Percentiles rank a stretch among this genome's conserved stretches.
Evolutionary conservation across 2,329 filamentous ascomycete genomes (phyloP).

Genomic region (Pseudogymnoascus sp.): DNA sequence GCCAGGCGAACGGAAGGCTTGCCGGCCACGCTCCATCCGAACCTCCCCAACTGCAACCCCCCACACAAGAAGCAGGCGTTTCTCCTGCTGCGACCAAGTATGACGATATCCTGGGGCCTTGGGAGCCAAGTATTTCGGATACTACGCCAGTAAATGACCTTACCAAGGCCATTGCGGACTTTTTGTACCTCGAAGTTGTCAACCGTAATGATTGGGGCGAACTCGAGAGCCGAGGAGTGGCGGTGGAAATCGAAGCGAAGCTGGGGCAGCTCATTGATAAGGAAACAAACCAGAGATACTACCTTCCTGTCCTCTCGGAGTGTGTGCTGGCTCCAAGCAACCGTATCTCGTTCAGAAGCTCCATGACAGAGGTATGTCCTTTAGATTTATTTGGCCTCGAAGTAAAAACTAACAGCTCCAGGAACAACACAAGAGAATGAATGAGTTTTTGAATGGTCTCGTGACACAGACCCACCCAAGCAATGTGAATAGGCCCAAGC

Average conservation of each 20-base stretch:
- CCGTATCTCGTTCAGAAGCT: slow-evolving; percentile 69
- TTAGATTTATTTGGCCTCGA: slow-evolving; percentile 1
- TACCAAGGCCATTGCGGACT: slow-evolving; percentile 71
- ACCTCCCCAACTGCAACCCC: neutral
- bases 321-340: slow-evolving; percentile 57
- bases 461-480: slow-evolving; percentile 52
- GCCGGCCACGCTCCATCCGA: slow-evolving; percentile 15
- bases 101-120: slow-evolving; percentile 40
- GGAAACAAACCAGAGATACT: slow-evolving; percentile 61
- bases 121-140: slow-evolving; percentile 64
- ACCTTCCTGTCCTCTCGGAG: slow-evolving; percentile 62
- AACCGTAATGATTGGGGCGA: slow-evolving; percentile 58
- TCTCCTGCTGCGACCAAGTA: neutral
- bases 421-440: slow-evolving; percentile 75
- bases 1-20: slow-evolving; percentile 1
- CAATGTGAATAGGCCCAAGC: slow-evolving; percentile 31
- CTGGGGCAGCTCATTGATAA: slow-evolving; percentile 74
- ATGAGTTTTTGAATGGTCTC: slow-evolving; percentile 71
- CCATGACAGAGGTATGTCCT: slow-evolving; percentile 73
- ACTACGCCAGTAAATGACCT: slow-evolving; percentile 66
- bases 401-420: slow-evolving; percentile 29
- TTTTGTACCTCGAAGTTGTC: slow-evolving; percentile 66
- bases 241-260: slow-evolving; percentile 92
- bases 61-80: slow-evolving; percentile 15
- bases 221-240: slow-evolving; percentile 56